Base-by-base conservation (phyloP, 2,329 filamentous ascomycete species). In the Penicillium glabrum region DNA sequence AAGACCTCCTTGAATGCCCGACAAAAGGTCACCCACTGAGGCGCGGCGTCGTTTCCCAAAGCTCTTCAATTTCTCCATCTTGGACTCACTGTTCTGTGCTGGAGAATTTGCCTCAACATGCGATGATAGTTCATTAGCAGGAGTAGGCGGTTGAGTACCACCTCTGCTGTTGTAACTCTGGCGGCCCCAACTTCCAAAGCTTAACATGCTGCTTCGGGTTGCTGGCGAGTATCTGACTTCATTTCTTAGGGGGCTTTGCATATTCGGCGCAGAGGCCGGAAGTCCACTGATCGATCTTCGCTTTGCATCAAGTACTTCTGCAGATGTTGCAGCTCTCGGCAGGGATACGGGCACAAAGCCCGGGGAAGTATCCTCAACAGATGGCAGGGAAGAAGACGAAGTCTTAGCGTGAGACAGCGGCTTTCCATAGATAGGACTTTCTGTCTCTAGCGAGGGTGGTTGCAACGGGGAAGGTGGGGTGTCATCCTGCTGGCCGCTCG, bases 61-160 rank as follows among this genome's bases (percentile, higher is more conserved):
- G 33, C 54, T 62, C 50, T 69, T 71, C 54, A 72, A 48, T 49
- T 67, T 72, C 24, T 62, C 62, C 56, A 68, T 66, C 43, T 63
- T 58, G 14, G 68, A 66, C 31, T 63, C 61, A n/a, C 45, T 45
- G 26, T 60, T 63, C 16, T 51, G 60, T 26, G 46, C 58, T 23
- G 58, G 48, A 46, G 59, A 59, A 5, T 33, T 52, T 3, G 57
- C 52, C 8, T 35, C 49, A 16, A 53, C 37, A 35, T 33, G 44
- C 19, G 53, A 39, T 1, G 60, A 58, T 13, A 64, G 29, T 8
- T 58, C 62, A 29, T 61, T 65, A 11, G 56, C 62, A 35, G 65
- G 62, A 6, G 64, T 65, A n/a, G 51, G 27, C 10, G 64, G 62
- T 9, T 63, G 60, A 27, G 60, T 60, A 10, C 58, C 59, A 11